These are phyloP conservation scores for Microsporum ferrugineum DNA, from an alignment of 2,329 filamentous ascomycete species.

Conservation along the genomic window DNA sequence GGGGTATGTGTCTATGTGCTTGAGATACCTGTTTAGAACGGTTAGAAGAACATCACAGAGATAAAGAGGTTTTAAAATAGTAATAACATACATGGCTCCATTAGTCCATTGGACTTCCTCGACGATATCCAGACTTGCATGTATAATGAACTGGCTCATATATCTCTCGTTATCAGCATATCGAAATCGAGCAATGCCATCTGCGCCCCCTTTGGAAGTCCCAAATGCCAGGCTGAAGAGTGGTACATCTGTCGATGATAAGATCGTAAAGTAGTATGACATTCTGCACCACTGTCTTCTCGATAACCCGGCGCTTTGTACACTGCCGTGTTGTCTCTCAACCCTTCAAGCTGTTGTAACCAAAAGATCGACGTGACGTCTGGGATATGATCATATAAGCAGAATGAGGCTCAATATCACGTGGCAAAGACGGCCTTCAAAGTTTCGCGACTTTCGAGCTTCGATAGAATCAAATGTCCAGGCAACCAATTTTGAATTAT, in stretches of 20 bases:
- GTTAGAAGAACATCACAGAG: not conserved
- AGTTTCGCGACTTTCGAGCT: not conserved
- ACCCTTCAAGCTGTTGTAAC: not conserved
- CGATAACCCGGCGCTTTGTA: not conserved
- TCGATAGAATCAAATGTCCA: not conserved
- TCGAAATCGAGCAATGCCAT: constrained; percentile 80
- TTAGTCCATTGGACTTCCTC: constrained; percentile 93
- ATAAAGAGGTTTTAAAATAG: constrained; percentile 5
- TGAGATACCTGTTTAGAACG: constrained; percentile 61
- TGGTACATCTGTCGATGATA: constrained; percentile 89
- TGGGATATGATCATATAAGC: not conserved
- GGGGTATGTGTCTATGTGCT: constrained; percentile 92
- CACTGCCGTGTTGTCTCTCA: not conserved
- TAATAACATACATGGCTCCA: constrained; percentile 57
- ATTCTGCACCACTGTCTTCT: constrained; percentile 39
- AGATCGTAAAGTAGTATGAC: constrained; percentile 98
- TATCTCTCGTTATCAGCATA: constrained; percentile 81
- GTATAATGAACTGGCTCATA: constrained; percentile 95
- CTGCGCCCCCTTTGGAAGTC: constrained; percentile 88
- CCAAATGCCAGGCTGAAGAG: constrained; percentile 96
- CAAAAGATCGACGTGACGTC: not conserved
- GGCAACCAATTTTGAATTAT: not conserved
- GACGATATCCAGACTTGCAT: constrained; percentile 85
- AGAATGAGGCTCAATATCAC: not conserved
- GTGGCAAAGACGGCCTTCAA: not conserved